phyloP scores from a whole-genome alignment of 2,329 filamentous ascomycete genomes.

The Alternaria burnsii region DNA sequence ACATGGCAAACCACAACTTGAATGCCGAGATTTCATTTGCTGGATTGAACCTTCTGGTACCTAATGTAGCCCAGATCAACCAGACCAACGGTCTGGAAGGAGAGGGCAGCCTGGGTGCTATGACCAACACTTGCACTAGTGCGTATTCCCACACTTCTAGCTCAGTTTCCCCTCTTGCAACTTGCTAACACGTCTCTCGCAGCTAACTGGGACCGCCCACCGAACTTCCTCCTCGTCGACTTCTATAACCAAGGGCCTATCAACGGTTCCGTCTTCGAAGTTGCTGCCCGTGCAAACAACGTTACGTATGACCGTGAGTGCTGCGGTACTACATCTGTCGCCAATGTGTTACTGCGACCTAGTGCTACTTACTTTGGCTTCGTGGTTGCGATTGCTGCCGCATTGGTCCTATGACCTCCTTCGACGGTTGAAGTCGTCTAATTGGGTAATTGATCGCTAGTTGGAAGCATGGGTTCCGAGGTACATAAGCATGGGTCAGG shows the following conservation, averaged over 20 bases:
- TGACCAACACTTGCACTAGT: slow-evolving; percentile 46
- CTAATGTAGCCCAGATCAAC: slow-evolving; percentile 48
- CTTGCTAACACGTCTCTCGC: background rate
- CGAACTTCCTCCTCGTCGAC: slow-evolving; percentile 54
- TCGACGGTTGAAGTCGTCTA: background rate
- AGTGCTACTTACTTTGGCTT: slow-evolving; percentile 30
- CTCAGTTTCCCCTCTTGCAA: background rate
- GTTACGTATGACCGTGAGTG: slow-evolving; percentile 71
- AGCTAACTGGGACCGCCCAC: slow-evolving; percentile 49
- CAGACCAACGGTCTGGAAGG: slow-evolving; percentile 48
- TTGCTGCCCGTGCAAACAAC: slow-evolving; percentile 66
- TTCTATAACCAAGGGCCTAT: slow-evolving; percentile 50
- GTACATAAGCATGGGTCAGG: background rate
- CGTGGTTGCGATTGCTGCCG: slow-evolving; percentile 25
- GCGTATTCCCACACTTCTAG: slow-evolving; percentile 20
- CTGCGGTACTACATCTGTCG: slow-evolving; percentile 58
- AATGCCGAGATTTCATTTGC: slow-evolving; percentile 70
- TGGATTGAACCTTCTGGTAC: slow-evolving; percentile 44
- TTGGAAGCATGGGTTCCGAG: background rate
- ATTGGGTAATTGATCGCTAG: background rate
- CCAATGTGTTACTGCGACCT: slow-evolving; percentile 16
- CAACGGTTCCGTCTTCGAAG: slow-evolving; percentile 52
- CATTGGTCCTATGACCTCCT: slow-evolving; percentile 27
- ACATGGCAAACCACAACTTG: slow-evolving; percentile 91
- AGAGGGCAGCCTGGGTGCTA: slow-evolving; percentile 45